phyloP scores from a whole-genome alignment of 306 rosid species.

The Prinsepia uniflora region DNA sequence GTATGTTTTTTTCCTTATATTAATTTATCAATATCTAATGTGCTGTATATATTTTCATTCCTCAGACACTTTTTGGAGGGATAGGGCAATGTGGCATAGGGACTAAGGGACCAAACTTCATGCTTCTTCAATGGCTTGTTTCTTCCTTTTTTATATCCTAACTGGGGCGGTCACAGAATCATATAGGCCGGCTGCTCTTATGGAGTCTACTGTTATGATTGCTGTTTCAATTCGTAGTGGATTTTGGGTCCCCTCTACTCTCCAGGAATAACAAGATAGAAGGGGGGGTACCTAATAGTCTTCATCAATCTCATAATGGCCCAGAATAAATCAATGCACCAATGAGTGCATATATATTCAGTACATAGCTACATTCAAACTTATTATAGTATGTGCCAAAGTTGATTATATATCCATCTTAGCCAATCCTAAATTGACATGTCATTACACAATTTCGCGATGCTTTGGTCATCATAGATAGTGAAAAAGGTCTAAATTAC shows the following conservation, averaged over 20 bases:
- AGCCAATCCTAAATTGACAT: background rate
- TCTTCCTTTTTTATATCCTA: background rate
- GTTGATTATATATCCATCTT: background rate
- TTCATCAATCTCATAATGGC: slow-evolving; percentile 17
- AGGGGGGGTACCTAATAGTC: background rate
- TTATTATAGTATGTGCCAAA: background rate
- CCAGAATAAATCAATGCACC: slow-evolving; percentile 31
- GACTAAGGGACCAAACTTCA: background rate
- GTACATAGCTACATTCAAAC: background rate
- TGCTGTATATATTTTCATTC: too few species aligned
- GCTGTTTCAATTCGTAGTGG: slow-evolving; percentile 34
- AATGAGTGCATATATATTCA: slow-evolving; percentile 34
- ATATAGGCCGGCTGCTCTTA: slow-evolving; percentile 27
- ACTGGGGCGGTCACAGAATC: slow-evolving; percentile 25
- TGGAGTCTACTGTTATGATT: slow-evolving; percentile 19
- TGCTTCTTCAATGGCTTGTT: background rate
- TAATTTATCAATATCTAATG: too few species aligned
- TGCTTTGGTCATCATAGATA: background rate
- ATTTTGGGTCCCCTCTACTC: slow-evolving; percentile 28
- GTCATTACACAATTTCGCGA: slow-evolving; percentile 5
- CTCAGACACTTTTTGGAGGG: background rate
- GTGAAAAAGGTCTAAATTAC: background rate
- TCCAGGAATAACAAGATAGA: background rate
- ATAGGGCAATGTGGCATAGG: background rate
- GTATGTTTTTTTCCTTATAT: background rate